A percentile compares a stretch with the other conserved stretches of the same genome.
These are phyloP conservation scores for Carex sylvatica DNA, from an alignment of 202 grass and related monocot genomes.

Conservation along the genomic window DNA sequence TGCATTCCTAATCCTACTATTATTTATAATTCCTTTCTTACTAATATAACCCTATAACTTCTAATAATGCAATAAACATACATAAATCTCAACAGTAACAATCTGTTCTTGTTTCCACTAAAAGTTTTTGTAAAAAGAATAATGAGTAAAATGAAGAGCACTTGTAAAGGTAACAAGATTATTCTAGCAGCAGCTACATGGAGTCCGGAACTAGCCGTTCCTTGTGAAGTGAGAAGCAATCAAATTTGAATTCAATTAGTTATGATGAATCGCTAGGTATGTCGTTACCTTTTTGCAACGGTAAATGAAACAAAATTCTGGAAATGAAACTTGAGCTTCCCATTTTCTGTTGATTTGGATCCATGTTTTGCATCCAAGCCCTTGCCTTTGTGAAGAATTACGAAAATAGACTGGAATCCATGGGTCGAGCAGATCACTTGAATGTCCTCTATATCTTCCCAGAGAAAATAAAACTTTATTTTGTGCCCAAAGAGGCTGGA, in stretches of 20 bases:
- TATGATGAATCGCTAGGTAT: slow-evolving; percentile 4
- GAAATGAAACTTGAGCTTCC: slow-evolving; percentile 78
- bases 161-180: not conserved
- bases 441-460: slow-evolving; percentile 98
- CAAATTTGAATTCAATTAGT: not conserved
- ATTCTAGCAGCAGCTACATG: not conserved
- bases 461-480: slow-evolving; percentile 93
- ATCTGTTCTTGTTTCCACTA: slow-evolving; percentile 1
- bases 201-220: not conserved
- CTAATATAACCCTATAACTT: no score
- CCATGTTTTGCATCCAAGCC: slow-evolving; percentile 94
- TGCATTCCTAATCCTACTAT: no score
- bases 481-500: slow-evolving; percentile 89
- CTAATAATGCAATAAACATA: no score
- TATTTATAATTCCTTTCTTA: no score
- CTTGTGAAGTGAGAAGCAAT: not conserved
- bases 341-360: slow-evolving; percentile 69
- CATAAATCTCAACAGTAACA: no score
- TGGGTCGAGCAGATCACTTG: slow-evolving; percentile 61
- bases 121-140: not conserved
- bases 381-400: slow-evolving; percentile 89
- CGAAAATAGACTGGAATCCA: slow-evolving; percentile 63
- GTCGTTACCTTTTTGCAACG: slow-evolving; percentile 76
- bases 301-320: slow-evolving; percentile 89
- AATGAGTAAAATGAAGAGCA: not conserved